These are phyloP conservation scores for Amylostereum areolatum DNA, from an alignment of 1,284 basidiomycete genomes.

Conservation along the genomic window DNA sequence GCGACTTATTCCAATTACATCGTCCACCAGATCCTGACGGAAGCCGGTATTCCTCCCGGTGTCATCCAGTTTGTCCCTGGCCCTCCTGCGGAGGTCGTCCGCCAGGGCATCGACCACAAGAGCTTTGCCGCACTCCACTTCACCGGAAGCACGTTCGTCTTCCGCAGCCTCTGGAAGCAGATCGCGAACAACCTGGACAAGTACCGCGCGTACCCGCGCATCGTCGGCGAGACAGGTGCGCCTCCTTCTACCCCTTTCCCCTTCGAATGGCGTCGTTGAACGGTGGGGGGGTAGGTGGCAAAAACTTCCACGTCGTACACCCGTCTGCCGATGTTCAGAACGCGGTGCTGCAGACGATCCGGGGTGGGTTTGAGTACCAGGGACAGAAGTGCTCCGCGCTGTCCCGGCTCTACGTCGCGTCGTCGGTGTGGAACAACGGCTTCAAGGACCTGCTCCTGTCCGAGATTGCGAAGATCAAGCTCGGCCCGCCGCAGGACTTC, in stretches of 20 bases:
- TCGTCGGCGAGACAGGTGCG: conserved; percentile 86
- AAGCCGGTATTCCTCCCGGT: conserved; percentile 90
- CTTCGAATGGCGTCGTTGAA: conserved; percentile 3
- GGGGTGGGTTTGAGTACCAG: conserved; percentile 95
- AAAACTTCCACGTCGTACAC: conserved; percentile 97
- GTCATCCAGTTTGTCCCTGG: conserved; percentile 98
- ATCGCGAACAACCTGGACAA: conserved; percentile 85
- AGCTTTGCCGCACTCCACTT: conserved; percentile 92
- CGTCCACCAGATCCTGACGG: conserved; percentile 85
- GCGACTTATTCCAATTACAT: conserved; percentile 96
- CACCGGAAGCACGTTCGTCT: conserved; percentile 93
- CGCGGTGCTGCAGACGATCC: conserved; percentile 84
- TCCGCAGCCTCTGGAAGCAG: conserved; percentile 95
- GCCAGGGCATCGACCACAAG: conserved; percentile 74
- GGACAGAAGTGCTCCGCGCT: conserved; percentile 98
- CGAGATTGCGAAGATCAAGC: conserved; percentile 80
- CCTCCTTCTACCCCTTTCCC: conserved; percentile 1
- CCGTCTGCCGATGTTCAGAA: conserved; percentile 82
- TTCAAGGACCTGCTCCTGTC: conserved; percentile 80
- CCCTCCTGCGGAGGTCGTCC: conserved; percentile 75
- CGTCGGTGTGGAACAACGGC: conserved; percentile 80
- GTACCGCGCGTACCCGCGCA: conserved; percentile 87
- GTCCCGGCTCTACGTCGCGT: conserved; percentile 86
- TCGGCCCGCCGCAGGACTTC: conserved; percentile 79
- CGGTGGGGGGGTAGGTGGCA: conserved; percentile 55